Percentiles rank a stretch among this genome's conserved stretches.
Evolutionary conservation across 495 filamentous ascomycete genomes (phyloP).

Genomic region (Aspergillus hancockii): DNA sequence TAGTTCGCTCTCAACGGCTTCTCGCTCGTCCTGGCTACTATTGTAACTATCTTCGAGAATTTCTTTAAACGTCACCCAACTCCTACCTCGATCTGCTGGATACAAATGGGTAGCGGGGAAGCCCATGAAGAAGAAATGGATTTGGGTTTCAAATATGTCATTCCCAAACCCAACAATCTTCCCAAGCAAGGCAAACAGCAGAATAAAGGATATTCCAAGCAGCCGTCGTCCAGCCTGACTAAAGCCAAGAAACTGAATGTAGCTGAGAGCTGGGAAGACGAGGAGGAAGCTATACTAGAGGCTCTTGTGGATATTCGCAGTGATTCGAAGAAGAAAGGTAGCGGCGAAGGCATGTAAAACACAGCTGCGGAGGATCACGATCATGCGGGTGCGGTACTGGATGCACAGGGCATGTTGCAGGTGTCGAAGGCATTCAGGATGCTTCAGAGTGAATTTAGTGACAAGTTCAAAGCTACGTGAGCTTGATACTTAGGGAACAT

Average conservation of each 20-base stretch:
- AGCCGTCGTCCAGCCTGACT: background rate
- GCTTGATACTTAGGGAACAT: constrained; percentile 19
- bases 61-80: constrained; percentile 18
- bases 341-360: background rate
- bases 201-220: background rate
- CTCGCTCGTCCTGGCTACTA: constrained; percentile 66
- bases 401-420: constrained; percentile 47
- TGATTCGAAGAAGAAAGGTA: background rate
- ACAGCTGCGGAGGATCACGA: too few relatives aligned
- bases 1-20: constrained; percentile 74
- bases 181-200: background rate
- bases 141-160: background rate
- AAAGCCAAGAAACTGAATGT: constrained; percentile 13
- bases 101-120: constrained; percentile 21
- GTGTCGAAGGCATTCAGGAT: constrained; percentile 48
- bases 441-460: constrained; percentile 62
- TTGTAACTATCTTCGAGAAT: constrained; percentile 38
- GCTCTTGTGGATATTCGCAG: background rate
- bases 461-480: constrained; percentile 63
- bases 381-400: background rate
- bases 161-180: background rate
- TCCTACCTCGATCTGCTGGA: constrained; percentile 21
- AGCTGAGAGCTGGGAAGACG: constrained; percentile 25
- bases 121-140: constrained; percentile 15
- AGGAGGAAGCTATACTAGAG: constrained; percentile 12